A percentile compares a stretch with the other conserved stretches of the same genome.
These are phyloP conservation scores for Echria macrotheca DNA, from an alignment of 495 filamentous ascomycete species.

Conservation along the genomic window DNA sequence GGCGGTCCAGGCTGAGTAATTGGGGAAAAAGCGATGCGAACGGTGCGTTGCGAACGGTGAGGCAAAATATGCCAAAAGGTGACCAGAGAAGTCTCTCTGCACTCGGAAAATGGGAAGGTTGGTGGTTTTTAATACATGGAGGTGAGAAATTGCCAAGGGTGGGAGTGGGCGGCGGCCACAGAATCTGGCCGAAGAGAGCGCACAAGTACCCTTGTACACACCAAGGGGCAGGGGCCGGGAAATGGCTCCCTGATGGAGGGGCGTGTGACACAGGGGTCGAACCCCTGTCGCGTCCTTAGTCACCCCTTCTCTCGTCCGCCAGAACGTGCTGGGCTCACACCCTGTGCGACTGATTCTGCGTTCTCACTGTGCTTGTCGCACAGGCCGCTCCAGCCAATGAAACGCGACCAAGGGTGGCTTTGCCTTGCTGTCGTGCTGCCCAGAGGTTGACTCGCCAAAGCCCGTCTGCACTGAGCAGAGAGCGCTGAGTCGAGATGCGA, in stretches of 20 bases:
- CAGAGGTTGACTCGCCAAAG: not conserved
- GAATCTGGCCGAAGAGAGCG: conserved; percentile 15
- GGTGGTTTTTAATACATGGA: conserved; percentile 20
- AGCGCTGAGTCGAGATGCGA: conserved; percentile 5
- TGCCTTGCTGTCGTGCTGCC: conserved; percentile 3
- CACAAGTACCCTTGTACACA: not conserved
- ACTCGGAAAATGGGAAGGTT: conserved; percentile 13
- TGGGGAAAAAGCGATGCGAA: conserved; percentile 16
- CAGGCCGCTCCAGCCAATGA: not conserved
- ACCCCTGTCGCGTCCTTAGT: no score
- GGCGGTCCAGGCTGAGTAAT: conserved; percentile 25
- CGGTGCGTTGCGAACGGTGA: conserved; percentile 13
- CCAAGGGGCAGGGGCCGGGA: conserved; percentile 1
- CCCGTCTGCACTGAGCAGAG: not conserved
- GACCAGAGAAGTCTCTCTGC: no score
- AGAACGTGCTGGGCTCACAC: conserved; percentile 8
- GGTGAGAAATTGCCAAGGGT: conserved; percentile 9
- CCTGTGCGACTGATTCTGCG: not conserved
- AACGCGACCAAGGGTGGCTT: not conserved
- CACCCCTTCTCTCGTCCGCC: conserved; percentile 9
- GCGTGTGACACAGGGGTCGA: conserved; percentile 5
- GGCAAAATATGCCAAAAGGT: conserved; percentile 16
- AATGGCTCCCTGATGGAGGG: conserved; percentile 7
- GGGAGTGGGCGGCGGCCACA: conserved; percentile 4
- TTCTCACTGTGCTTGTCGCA: not conserved